phyloP scores from a whole-genome alignment of 441 rosid species.

The Monsonia emarginata region DNA sequence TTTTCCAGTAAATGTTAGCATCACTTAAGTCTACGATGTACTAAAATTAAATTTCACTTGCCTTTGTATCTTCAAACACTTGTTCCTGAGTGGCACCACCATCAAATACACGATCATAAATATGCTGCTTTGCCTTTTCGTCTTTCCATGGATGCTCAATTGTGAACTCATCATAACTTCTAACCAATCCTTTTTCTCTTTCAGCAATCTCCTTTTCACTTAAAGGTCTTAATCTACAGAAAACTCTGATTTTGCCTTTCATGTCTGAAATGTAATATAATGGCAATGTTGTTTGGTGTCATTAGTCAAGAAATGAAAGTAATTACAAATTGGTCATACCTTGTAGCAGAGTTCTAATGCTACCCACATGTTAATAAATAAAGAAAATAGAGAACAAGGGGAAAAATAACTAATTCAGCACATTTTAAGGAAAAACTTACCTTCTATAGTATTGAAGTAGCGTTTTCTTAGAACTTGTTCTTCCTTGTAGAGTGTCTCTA shows the following conservation, averaged over 20 bases:
- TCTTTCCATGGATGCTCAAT: slow-evolving; percentile 91
- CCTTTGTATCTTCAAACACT: slow-evolving; percentile 82
- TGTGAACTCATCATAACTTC: slow-evolving; percentile 66
- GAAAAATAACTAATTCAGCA: not conserved
- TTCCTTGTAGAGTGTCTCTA: slow-evolving; percentile 75
- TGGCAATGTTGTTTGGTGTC: slow-evolving; percentile 3
- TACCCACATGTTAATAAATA: not conserved
- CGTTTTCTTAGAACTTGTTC: slow-evolving; percentile 80
- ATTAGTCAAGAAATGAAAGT: not conserved
- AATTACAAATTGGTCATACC: not conserved
- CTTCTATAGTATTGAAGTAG: slow-evolving; percentile 88
- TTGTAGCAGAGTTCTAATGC: not conserved
- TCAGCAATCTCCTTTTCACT: slow-evolving; percentile 63
- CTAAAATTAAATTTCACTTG: slow-evolving; percentile 20
- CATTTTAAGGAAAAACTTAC: slow-evolving; percentile 22
- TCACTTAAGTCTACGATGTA: slow-evolving; percentile 1
- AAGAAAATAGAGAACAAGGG: not conserved
- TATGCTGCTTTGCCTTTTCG: slow-evolving; percentile 72
- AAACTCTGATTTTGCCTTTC: slow-evolving; percentile 95
- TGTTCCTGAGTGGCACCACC: slow-evolving; percentile 62
- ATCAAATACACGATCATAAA: slow-evolving; percentile 86
- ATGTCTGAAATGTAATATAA: slow-evolving; percentile 46
- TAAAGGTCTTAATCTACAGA: slow-evolving; percentile 74
- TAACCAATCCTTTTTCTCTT: slow-evolving; percentile 38
- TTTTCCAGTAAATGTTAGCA: not conserved